Conservation (phyloP, 202 grass and related monocot genomes). For the Sporobolus alterniflorus region DNA sequence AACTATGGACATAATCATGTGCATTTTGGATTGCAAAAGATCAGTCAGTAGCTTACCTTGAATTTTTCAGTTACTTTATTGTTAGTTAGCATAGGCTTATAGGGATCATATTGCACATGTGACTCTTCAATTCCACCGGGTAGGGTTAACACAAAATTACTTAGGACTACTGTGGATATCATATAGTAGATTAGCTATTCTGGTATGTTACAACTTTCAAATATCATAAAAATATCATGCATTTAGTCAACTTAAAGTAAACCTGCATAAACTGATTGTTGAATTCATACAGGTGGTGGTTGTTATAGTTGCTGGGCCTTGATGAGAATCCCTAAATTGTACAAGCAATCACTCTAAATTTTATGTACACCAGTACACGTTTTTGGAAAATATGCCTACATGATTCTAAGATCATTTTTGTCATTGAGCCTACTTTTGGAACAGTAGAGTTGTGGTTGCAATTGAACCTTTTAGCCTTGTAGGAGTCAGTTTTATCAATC, state of each 20-base stretch:
- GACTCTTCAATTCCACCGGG: background rate
- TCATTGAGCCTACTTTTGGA: background rate
- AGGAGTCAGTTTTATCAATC: conserved; percentile 13
- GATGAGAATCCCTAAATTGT: too few species aligned
- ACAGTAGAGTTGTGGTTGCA: background rate
- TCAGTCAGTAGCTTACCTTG: background rate
- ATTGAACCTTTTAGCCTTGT: conserved; percentile 11
- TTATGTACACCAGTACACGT: background rate
- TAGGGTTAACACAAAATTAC: background rate
- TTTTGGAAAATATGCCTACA: background rate
- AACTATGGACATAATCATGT: conserved; percentile 1
- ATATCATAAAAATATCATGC: background rate
- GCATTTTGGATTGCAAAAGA: background rate
- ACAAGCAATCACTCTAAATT: too few species aligned
- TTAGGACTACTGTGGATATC: background rate
- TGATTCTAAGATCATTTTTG: background rate
- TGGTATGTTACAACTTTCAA: background rate
- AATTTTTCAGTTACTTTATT: conserved; percentile 17
- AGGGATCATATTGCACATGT: background rate
- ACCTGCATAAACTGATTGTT: too few species aligned
- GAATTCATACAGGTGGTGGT: too few species aligned
- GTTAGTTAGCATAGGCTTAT: background rate
- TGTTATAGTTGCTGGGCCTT: too few species aligned
- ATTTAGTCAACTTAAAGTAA: background rate
- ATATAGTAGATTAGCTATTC: background rate